Evolutionary conservation across 352 stramenopile species (phyloP), one percentile per base, ranked within the genome.

Genomic region (Salisapilia sapeloensis): DNA sequence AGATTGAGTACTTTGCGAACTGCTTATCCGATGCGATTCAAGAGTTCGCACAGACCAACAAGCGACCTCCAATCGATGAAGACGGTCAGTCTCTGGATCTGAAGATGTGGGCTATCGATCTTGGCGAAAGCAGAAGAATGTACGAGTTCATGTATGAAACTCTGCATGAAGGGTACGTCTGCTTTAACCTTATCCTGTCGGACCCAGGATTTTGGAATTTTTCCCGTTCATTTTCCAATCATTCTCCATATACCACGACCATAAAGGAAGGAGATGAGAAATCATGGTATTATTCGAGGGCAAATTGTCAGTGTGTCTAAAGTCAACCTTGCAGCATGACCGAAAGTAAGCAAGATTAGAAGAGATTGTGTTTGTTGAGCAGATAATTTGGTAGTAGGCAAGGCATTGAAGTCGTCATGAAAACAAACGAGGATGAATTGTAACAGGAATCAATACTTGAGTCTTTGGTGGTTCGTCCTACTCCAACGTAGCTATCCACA

Each of bases 1-100:
- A 44, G 29, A n/a, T 53, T 12, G 9, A 12, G 16, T 45, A 63
- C 12, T 59, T 63, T 28, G 34, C 28, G 18, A 41, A 37, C 9
- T 59, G 45, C 27, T 24, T 63, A 4, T n/a, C 28, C 7, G 28
- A 33, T 33, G 28, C 1, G 13, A 8, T 33, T 7, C 15, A 33
- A 14, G 28, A 33, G 28, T 33, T 33, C 13, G 28, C 28, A 7
- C n/a, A 33, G 8, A 33, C 28, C 28, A 16, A 33, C 13, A 8
- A 7, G 1, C 15, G n/a, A 16, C 11, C 8, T 16, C n/a, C 15
- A 7, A 16, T 20, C 15, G 28, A 33, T 13, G n/a, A 33, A 16
- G 13, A 33, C 28, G n/a, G n/a, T 10, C 28, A 8, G n/a, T 33
- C 34, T 26, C 35, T 53, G 6, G 48, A 58, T 29, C 38, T 45